phyloP scores from a whole-genome alignment of 2,329 filamentous ascomycete genomes.

The Sporothrix pallida region DNA sequence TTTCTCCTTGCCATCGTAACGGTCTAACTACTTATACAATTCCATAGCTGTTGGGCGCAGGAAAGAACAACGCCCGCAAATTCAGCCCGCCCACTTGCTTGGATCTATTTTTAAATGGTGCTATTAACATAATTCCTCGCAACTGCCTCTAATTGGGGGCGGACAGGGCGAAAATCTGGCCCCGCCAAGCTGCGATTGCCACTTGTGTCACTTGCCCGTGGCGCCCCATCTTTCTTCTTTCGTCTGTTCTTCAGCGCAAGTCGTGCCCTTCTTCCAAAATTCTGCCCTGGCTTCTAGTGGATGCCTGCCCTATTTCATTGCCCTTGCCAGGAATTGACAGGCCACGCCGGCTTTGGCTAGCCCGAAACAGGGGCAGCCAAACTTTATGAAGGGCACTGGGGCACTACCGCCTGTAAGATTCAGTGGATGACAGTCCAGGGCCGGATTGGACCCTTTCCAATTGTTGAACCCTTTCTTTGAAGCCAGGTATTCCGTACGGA shows the following conservation, averaged over 20 bases:
- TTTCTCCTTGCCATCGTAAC: background rate
- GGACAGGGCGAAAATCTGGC: background rate
- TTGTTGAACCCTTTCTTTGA: no score
- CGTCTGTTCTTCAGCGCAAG: background rate
- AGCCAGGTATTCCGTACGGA: no score
- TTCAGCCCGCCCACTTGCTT: background rate
- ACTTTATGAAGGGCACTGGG: background rate
- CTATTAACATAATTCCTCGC: background rate
- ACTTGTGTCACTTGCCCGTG: background rate
- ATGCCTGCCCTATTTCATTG: no score
- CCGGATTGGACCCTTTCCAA: no score
- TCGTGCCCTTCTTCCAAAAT: background rate
- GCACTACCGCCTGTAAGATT: background rate
- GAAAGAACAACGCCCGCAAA: background rate
- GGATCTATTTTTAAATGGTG: conserved; percentile 9
- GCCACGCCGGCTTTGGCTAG: conserved; percentile 16
- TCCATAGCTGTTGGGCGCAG: background rate
- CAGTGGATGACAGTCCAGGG: background rate
- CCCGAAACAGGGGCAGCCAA: background rate
- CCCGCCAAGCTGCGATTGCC: background rate
- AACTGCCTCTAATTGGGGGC: background rate
- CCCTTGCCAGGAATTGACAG: background rate
- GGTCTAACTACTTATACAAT: background rate
- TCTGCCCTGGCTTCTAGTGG: background rate
- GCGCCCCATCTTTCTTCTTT: background rate